phyloP scores from a whole-genome alignment of 192 early-diverging fungal genomes.

The Phycomyces blakesleeanus region DNA sequence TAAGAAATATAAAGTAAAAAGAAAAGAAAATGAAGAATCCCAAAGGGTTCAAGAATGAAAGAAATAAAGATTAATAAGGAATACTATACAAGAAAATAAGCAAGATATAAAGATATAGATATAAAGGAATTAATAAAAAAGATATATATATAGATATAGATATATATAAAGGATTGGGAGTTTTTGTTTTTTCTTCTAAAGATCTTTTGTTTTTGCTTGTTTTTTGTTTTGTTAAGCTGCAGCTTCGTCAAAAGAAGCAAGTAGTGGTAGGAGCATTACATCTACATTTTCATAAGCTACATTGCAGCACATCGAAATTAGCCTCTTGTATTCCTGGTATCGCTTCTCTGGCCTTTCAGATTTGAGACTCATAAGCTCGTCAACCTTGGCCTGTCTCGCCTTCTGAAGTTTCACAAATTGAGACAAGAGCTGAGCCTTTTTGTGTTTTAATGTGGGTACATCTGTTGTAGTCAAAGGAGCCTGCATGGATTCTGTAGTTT shows the following conservation, averaged over 20 bases:
- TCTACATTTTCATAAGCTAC: slow-evolving; percentile 62
- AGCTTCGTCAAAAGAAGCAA: slow-evolving; percentile 56
- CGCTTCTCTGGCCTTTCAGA: slow-evolving; percentile 35
- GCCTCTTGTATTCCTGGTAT: slow-evolving; percentile 58
- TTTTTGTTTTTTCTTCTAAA: slow-evolving; percentile 1
- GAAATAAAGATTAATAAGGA: too few species aligned
- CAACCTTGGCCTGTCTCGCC: slow-evolving; percentile 24
- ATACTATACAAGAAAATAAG: neutral
- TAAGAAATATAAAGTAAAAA: neutral
- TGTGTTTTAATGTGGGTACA: slow-evolving; percentile 22
- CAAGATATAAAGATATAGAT: too few species aligned
- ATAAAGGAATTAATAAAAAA: neutral
- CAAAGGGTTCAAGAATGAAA: too few species aligned
- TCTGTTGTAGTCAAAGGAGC: neutral
- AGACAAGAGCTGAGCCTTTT: slow-evolving; percentile 19
- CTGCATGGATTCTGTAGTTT: slow-evolving; percentile 9
- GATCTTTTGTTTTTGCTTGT: too few species aligned
- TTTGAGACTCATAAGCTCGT: slow-evolving; percentile 45
- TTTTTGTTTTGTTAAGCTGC: too few species aligned
- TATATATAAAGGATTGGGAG: too few species aligned
- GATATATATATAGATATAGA: too few species aligned
- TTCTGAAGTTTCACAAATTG: slow-evolving; percentile 23
- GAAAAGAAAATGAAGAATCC: too few species aligned
- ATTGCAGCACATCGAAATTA: slow-evolving; percentile 65
- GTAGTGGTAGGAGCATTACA: slow-evolving; percentile 50